Evolutionary conservation across 371 early-diverging fungal species (phyloP), one percentile per base, ranked within the genome.

Genomic region (Nematocida parisii): DNA sequence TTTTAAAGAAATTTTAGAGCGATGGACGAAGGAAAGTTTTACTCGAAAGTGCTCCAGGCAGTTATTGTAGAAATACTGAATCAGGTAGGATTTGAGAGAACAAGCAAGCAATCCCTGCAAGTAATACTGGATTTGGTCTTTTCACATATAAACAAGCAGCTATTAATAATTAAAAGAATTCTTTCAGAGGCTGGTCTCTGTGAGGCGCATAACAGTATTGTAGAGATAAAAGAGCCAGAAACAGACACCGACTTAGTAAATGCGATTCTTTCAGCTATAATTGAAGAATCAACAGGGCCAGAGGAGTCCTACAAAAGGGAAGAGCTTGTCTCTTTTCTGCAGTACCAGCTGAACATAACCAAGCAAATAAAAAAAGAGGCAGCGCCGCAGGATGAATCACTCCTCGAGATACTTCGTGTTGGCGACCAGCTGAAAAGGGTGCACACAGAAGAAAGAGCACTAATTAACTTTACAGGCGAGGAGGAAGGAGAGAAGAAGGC

Each of bases 11-110:
- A 60, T 56, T 73, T 73, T 73, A 66, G 22, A 46, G 22, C 9
- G 22, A 75, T 75, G 75, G 75, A 75, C 11, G 75, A 75, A n/a
- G 39, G 20, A 22, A 75, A 39, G 13, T 24, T 66, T 15, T 47
- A 75, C 68, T 46, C 15, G 15, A 61, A 54, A 68, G 44, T 75
- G 24, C 52, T 75, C n/a, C 75, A 75, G 39, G 67, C 52, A 47
- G 66, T 67, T 7, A 45, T 75, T n/a, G 67, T 58, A 42, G 75
- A 75, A 39, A 75, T 75, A 64, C 45, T 75, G 18, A 60, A 62
- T 62, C 75, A 75, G 39, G 66, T 75, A 22, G 75, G 75, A 42
- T 75, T 75, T 75, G 75, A 75, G 47, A 67, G 57, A 67, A 62
- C 67, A 2, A 75, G 66, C 44, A 64, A 66, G 58, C 75, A 75